Percentiles rank a stretch among this genome's conserved stretches.
Evolutionary conservation across 164 flowering plant genomes (phyloP).

Genomic region (Macadamia integrifolia): DNA sequence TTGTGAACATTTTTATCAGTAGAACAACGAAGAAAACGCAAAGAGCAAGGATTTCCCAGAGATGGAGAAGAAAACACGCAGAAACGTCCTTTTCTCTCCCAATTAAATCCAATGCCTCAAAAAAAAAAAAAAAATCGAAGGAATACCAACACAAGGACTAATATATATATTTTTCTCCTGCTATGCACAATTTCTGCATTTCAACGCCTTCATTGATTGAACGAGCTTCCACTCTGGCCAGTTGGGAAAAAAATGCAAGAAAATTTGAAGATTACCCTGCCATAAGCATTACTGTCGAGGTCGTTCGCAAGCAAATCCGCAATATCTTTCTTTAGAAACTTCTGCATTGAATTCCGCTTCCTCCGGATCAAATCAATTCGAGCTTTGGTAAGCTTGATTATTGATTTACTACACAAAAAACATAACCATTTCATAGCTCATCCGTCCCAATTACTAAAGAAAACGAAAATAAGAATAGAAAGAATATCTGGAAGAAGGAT

Average conservation of each 20-base stretch:
- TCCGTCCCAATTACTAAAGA: not conserved
- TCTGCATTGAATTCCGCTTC: constrained; percentile 70
- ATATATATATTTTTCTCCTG: not conserved
- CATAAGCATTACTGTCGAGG: constrained; percentile 76
- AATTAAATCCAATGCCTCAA: no score
- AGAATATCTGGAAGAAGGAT: constrained; percentile 1
- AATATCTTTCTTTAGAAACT: constrained; percentile 72
- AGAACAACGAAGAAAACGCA: no score
- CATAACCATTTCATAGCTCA: not conserved
- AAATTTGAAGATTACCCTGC: constrained; percentile 42
- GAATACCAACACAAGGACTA: not conserved
- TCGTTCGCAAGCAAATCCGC: constrained; percentile 81
- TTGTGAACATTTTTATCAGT: no score
- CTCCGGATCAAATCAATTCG: constrained; percentile 65
- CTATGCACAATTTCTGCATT: not conserved
- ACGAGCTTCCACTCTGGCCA: not conserved
- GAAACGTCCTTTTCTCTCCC: no score
- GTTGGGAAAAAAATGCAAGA: not conserved
- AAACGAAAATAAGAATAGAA: not conserved
- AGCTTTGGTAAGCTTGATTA: constrained; percentile 50
- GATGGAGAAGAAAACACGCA: no score
- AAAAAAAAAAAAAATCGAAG: no score
- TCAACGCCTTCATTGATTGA: not conserved
- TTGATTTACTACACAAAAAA: constrained; percentile 54
- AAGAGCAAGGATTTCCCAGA: no score